These are phyloP conservation scores for Epicoccum nigrum DNA, from an alignment of 2,329 filamentous ascomycete species.

Conservation along the genomic window DNA sequence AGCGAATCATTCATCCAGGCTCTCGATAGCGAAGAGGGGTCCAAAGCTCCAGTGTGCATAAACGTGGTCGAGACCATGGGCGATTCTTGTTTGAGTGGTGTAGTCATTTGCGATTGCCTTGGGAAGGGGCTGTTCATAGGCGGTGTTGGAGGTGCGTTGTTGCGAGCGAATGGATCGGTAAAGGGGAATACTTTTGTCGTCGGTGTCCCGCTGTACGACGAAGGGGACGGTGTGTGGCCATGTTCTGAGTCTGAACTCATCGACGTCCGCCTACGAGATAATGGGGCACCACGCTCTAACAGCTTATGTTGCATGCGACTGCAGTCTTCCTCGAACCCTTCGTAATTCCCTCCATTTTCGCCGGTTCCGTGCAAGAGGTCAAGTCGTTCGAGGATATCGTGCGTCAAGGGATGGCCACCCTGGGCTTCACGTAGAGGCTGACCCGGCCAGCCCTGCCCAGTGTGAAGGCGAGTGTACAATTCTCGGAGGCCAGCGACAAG, in stretches of 20 bases:
- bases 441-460: conserved; percentile 63
- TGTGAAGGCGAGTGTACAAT: conserved; percentile 61
- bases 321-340: conserved; percentile 65
- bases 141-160: conserved; percentile 46
- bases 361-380: conserved; percentile 61
- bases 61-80: conserved; percentile 39
- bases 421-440: conserved; percentile 58
- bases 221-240: conserved; percentile 51
- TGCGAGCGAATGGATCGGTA: conserved; percentile 39
- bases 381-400: conserved; percentile 66
- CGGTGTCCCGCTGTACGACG: conserved; percentile 48
- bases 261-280: conserved; percentile 60
- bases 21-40: conserved; percentile 39
- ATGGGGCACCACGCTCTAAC: conserved; percentile 59
- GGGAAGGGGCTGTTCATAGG: conserved; percentile 49
- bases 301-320: conserved; percentile 61
- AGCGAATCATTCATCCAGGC: conserved; percentile 43
- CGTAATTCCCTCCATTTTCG: conserved; percentile 53
- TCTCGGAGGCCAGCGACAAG: conserved; percentile 66
- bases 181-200: conserved; percentile 42
- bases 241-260: conserved; percentile 65
- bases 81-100: conserved; percentile 41
- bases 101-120: conserved; percentile 39
- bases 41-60: conserved; percentile 37
- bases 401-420: conserved; percentile 64